These are phyloP conservation scores for Colletotrichum agaves DNA, from an alignment of 2,329 filamentous ascomycete species.

Conservation along the genomic window DNA sequence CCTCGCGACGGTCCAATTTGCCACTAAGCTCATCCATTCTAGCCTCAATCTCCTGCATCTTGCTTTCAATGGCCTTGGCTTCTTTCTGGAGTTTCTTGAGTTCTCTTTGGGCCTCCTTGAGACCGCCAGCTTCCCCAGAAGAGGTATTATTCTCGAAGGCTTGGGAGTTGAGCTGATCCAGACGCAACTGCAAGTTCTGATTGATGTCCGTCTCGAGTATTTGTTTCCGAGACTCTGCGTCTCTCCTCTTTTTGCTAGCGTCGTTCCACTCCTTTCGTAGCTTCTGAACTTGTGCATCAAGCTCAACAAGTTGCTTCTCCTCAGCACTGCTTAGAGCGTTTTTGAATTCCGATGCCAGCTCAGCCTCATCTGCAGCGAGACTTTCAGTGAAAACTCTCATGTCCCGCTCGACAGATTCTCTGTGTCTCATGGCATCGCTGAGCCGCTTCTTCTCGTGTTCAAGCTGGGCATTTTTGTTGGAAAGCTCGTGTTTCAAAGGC, in stretches of 20 bases:
- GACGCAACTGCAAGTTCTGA: slow-evolving; percentile 87
- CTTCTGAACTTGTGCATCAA: slow-evolving; percentile 76
- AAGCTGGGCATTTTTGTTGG: slow-evolving; percentile 78
- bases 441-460: slow-evolving; percentile 79
- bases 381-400: slow-evolving; percentile 82
- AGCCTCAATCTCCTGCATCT: slow-evolving; percentile 78
- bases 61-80: slow-evolving; percentile 73
- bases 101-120: slow-evolving; percentile 84
- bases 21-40: slow-evolving; percentile 68
- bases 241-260: slow-evolving; percentile 76
- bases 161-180: slow-evolving; percentile 85
- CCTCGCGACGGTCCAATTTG: slow-evolving; percentile 66
- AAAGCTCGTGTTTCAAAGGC: slow-evolving; percentile 80
- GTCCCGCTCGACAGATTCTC: slow-evolving; percentile 77
- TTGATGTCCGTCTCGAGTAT: slow-evolving; percentile 87
- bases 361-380: slow-evolving; percentile 79
- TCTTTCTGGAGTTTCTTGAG: slow-evolving; percentile 80
- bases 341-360: slow-evolving; percentile 89
- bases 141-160: slow-evolving; percentile 72
- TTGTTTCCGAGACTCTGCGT: slow-evolving; percentile 83
- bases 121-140: slow-evolving; percentile 62
- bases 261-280: slow-evolving; percentile 82
- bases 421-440: slow-evolving; percentile 72
- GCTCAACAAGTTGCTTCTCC: slow-evolving; percentile 79
- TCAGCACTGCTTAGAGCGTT: slow-evolving; percentile 87